Evolutionary conservation across 371 early-diverging fungal genomes (phyloP), one percentile per base, ranked within the genome.

Genomic region (Rhizopus arrhizus): DNA sequence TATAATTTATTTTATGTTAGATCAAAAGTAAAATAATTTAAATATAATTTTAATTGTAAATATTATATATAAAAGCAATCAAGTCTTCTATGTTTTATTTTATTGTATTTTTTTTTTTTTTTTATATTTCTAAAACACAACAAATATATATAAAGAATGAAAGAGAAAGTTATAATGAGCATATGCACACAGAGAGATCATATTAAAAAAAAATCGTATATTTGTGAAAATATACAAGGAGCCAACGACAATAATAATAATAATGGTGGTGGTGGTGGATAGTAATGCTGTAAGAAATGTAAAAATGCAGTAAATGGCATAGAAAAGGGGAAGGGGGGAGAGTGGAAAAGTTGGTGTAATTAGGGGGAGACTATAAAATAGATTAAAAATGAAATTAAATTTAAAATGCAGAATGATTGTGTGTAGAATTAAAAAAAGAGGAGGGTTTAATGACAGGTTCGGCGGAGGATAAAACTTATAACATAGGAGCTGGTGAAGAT

Each of bases 1-100:
- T 73, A 73, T 51, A 70, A 65, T 35, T 51, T 73, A 16, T 73
- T 69, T 36, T 73, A 73, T 61, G 70, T 73, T 28, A 47, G 70
- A 57, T 61, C 70, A 2, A 70, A 66, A 16, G 70, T 73, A 29
- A 58, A 62, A 62, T 58, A 66, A 59, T 38, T 38, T 38, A 38
- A 11, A 13, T 38, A 38, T 38, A 49, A 43, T 43, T 15, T 43
- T 43, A 11, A 43, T 43, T 43, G 43, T 36, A 53, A 41, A 53
- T 22, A 54, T 38, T 11, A 36, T 38, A 38, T 38, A 53, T 31
- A 49, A 28, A 43, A 10, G 40, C 40, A 40, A 40, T 40, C 40
- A 10, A 40, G 40, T 40, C 12, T 40, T 10, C 12, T 40, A 40
- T 40, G 40, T 10, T 40, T 40, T 40, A 40, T 40, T 7, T 10